phyloP scores from a whole-genome alignment of 73 alveolate species.

The Tetrahymena thermophila region DNA sequence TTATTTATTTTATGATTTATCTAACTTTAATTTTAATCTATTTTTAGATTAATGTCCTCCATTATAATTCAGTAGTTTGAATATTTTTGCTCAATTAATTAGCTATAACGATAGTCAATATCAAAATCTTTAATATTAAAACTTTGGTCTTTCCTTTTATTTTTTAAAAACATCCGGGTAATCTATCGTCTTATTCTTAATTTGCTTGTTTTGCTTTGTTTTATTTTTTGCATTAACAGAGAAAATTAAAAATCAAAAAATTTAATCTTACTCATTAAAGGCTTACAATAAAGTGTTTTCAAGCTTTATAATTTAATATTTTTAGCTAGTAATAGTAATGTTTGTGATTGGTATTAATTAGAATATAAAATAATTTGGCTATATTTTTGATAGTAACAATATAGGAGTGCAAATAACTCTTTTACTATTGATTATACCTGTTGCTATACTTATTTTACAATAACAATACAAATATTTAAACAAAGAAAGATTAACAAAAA shows the following conservation, averaged over 20 bases:
- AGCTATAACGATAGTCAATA: background rate
- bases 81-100: background rate
- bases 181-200: background rate
- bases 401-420: background rate
- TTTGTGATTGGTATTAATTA: background rate
- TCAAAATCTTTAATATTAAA: too few species aligned
- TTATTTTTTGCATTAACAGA: background rate
- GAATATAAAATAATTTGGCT: background rate
- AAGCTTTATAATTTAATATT: background rate
- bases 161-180: background rate
- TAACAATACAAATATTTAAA: too few species aligned
- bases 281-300: background rate
- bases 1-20: too few species aligned
- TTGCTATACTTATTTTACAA: too few species aligned
- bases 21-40: too few species aligned
- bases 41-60: background rate
- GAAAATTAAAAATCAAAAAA: background rate
- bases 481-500: too few species aligned
- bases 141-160: background rate
- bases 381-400: background rate
- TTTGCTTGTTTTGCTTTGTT: background rate
- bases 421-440: background rate
- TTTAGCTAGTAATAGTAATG: background rate
- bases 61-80: background rate
- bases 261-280: background rate